Evolutionary conservation across 495 filamentous ascomycete species (phyloP).

Genomic region (Parmelia sp.): DNA sequence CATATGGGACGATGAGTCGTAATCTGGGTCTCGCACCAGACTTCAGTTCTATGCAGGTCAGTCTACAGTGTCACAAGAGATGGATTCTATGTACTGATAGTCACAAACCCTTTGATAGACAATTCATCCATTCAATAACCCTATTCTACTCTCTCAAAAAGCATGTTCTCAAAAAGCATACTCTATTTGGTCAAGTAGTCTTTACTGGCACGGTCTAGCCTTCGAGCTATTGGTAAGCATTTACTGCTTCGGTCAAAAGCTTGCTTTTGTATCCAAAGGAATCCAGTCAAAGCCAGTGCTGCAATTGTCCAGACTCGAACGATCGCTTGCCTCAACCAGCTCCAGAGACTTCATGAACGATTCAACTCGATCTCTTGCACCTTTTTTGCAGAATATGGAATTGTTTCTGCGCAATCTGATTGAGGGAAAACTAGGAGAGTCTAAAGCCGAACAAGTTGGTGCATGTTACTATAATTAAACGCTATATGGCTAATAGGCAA

Average conservation of each 20-base stretch:
- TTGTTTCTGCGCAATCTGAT: background rate
- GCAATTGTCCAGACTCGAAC: conserved; percentile 61
- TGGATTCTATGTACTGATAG: conserved; percentile 32
- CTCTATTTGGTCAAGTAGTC: conserved; percentile 19
- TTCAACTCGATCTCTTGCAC: conserved; percentile 51
- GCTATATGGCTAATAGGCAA: conserved; percentile 27
- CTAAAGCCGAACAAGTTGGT: background rate
- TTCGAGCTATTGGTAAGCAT: conserved; percentile 49
- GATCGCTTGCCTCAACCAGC: conserved; percentile 53
- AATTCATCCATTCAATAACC: conserved; percentile 44
- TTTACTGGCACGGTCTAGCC: conserved; percentile 38
- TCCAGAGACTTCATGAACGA: conserved; percentile 58
- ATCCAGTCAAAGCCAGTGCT: conserved; percentile 49
- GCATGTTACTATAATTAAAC: conserved; percentile 22
- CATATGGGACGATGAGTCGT: conserved; percentile 5
- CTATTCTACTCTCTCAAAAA: conserved; percentile 43
- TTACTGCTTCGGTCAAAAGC: conserved; percentile 27
- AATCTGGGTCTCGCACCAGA: background rate
- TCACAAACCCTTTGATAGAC: conserved; percentile 10
- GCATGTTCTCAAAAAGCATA: no score
- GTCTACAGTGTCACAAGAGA: conserved; percentile 26
- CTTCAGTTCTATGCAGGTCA: conserved; percentile 45
- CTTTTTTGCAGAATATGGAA: conserved; percentile 39
- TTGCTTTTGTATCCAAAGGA: conserved; percentile 28
- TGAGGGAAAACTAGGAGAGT: conserved; percentile 7